phyloP scores from a whole-genome alignment of 1,284 basidiomycete genomes.

The Rhodotorula mucilaginosa region DNA sequence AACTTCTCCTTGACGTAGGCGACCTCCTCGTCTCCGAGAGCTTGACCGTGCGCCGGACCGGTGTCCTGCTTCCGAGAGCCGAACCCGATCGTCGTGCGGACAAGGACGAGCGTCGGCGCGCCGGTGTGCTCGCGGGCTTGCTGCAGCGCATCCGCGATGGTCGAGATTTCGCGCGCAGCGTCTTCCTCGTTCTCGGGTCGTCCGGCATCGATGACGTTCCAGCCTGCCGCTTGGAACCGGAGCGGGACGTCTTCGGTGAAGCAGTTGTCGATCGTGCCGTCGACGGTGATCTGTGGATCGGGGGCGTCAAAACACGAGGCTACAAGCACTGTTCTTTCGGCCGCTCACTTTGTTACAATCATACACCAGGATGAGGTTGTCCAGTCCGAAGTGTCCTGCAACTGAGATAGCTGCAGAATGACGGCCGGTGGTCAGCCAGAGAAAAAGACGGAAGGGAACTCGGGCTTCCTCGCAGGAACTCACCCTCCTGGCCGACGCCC shows the following conservation, averaged over 20 bases:
- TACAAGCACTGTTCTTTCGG: background rate
- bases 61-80: constrained; percentile 90
- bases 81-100: constrained; percentile 84
- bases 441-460: constrained; percentile 3
- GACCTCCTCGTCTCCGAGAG: constrained; percentile 90
- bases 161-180: constrained; percentile 65
- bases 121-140: constrained; percentile 70
- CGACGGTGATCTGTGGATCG: constrained; percentile 76
- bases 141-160: constrained; percentile 75
- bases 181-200: constrained; percentile 21
- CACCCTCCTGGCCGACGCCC: constrained; percentile 86
- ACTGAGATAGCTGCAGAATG: constrained; percentile 85
- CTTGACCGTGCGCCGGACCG: constrained; percentile 86
- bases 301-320: background rate
- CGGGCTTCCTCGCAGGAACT: constrained; percentile 42
- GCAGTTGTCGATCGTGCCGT: constrained; percentile 84
- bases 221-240: constrained; percentile 85
- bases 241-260: constrained; percentile 92
- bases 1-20: constrained; percentile 77
- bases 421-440: constrained; percentile 35
- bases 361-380: constrained; percentile 86
- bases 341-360: constrained; percentile 67
- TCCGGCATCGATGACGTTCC: constrained; percentile 72
- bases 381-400: constrained; percentile 85
- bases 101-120: constrained; percentile 77